These are phyloP conservation scores for Pichia ethanolica DNA, from an alignment of 805 yeast genomes.

Conservation along the genomic window DNA sequence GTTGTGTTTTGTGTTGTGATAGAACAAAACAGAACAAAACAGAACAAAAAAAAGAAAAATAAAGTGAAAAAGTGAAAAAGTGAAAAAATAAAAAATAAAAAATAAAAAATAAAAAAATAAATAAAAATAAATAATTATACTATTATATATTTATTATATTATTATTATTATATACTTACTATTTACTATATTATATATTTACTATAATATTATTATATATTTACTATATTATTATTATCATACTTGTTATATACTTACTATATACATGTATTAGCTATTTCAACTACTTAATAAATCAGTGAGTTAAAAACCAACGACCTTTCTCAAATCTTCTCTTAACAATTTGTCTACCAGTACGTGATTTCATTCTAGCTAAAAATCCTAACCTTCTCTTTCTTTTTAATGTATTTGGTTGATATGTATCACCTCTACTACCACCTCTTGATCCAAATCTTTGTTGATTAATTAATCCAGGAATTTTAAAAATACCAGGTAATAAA, in stretches of 20 bases:
- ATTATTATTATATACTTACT: no score
- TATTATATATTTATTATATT: no score
- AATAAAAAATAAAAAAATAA: not conserved
- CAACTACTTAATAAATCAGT: slow-evolving; percentile 31
- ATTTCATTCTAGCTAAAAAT: slow-evolving; percentile 74
- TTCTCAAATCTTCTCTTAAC: slow-evolving; percentile 72
- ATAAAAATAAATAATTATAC: no score
- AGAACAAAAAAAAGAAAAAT: no score
- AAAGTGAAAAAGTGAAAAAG: no score
- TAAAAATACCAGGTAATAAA: slow-evolving; percentile 7
- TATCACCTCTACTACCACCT: slow-evolving; percentile 89
- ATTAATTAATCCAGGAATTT: slow-evolving; percentile 4
- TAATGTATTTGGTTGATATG: slow-evolving; percentile 88
- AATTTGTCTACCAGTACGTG: slow-evolving; percentile 70
- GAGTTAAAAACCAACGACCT: slow-evolving; percentile 90
- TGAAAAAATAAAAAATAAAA: not conserved
- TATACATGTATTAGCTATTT: not conserved
- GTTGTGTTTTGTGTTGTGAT: not conserved
- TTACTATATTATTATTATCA: no score
- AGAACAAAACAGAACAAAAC: no score
- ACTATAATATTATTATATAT: no score
- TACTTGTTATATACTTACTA: no score
- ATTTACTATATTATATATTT: no score
- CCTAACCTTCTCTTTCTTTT: slow-evolving; percentile 89
- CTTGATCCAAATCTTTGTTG: slow-evolving; percentile 27